Evolutionary conservation across 1,284 basidiomycete genomes (phyloP).

Genomic region (Sutorius eximius): DNA sequence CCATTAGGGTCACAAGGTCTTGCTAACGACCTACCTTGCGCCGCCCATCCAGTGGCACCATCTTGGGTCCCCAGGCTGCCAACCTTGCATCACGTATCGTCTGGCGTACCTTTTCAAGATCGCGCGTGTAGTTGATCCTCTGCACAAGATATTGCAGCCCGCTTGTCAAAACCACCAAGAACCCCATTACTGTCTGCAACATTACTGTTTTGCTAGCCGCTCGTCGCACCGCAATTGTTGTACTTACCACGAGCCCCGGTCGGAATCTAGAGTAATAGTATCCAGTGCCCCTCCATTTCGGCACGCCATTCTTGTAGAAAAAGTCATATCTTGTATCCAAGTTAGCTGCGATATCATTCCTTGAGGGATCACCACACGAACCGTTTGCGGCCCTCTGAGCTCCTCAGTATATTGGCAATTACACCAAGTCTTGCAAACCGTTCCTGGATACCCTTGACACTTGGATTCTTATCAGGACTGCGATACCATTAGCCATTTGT

Average conservation of each 20-base stretch:
- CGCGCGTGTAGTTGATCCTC: constrained; percentile 71
- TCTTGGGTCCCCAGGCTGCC: constrained; percentile 76
- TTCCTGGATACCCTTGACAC: constrained; percentile 78
- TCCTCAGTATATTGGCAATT: constrained; percentile 80
- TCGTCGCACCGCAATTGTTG: neutral
- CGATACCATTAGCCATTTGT: constrained; percentile 10
- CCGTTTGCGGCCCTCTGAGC: constrained; percentile 74
- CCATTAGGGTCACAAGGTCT: neutral
- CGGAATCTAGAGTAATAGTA: constrained; percentile 94
- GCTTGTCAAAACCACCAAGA: constrained; percentile 74
- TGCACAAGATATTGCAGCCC: constrained; percentile 80
- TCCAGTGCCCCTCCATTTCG: constrained; percentile 82
- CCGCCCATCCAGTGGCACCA: constrained; percentile 57
- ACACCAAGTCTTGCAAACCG: constrained; percentile 87
- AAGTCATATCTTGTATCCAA: constrained; percentile 69
- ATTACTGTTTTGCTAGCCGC: neutral
- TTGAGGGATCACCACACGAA: constrained; percentile 40
- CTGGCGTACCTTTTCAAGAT: constrained; percentile 67
- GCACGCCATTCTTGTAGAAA: constrained; percentile 90
- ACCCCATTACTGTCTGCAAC: constrained; percentile 59
- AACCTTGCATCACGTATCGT: constrained; percentile 63
- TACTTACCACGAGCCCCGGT: constrained; percentile 76
- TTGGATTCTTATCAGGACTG: constrained; percentile 92
- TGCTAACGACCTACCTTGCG: constrained; percentile 54
- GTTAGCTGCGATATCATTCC: constrained; percentile 5